These are phyloP conservation scores for Phoenix roebelenii DNA, from an alignment of 176 grass and related monocot species.

Conservation along the genomic window DNA sequence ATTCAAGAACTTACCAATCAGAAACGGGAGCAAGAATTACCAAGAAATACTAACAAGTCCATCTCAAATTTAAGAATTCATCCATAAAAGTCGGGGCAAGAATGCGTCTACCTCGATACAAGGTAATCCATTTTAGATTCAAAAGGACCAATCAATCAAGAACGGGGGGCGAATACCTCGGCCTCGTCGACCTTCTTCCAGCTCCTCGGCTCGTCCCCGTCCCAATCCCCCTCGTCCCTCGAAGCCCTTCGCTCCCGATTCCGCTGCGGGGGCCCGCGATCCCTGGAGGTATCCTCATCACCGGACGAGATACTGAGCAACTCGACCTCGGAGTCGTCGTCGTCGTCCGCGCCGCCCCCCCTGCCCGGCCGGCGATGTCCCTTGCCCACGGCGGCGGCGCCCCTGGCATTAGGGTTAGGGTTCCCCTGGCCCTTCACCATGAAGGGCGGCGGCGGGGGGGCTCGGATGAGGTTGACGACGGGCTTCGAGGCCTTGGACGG, in stretches of 20 bases:
- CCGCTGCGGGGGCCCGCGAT: conserved; percentile 36
- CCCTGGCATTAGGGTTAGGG: conserved; percentile 3
- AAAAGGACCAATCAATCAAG: too few relatives aligned
- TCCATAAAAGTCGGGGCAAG: too few relatives aligned
- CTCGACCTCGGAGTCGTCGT: conserved; percentile 93
- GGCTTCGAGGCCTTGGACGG: conserved; percentile 53
- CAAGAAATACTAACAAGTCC: too few relatives aligned
- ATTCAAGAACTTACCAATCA: too few relatives aligned
- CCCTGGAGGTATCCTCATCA: conserved; percentile 65
- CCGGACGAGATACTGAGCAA: conserved; percentile 93
- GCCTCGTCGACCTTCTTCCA: conserved; percentile 98
- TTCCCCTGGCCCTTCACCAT: conserved; percentile 12
- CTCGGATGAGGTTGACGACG: conserved; percentile 84
- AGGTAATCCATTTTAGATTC: too few relatives aligned
- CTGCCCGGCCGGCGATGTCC: conserved; percentile 40
- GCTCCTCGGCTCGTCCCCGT: conserved; percentile 85
- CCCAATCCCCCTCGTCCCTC: conserved; percentile 66
- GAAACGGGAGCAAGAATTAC: too few relatives aligned
- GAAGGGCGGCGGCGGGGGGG: conserved; percentile 29
- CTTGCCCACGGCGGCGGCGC: conserved; percentile 7
- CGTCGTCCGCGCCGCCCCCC: conserved; percentile 55
- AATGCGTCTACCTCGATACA: too few relatives aligned
- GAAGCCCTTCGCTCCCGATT: conserved; percentile 40
- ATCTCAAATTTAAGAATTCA: too few relatives aligned
- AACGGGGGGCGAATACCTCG: conserved; percentile 38